Conservation (phyloP, 352 stramenopile species). For the Phytophthora multivora region DNA sequence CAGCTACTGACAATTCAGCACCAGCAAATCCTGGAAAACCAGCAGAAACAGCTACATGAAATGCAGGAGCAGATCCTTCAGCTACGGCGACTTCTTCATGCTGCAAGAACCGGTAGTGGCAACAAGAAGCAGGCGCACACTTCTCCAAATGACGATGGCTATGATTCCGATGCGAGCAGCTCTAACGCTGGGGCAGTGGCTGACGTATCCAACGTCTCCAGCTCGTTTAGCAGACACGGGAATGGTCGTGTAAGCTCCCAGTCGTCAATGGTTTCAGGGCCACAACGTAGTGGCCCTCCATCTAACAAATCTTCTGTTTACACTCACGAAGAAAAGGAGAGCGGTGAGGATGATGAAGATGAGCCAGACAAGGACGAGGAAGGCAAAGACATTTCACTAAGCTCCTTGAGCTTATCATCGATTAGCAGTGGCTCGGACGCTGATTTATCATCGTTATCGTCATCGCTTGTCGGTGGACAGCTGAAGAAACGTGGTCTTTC, state of each 20-base stretch:
- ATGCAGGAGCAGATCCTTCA: conserved; percentile 77
- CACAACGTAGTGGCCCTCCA: conserved; percentile 4
- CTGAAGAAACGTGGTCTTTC: conserved; percentile 10
- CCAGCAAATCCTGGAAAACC: conserved; percentile 79
- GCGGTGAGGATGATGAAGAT: conserved; percentile 9
- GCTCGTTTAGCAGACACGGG: conserved; percentile 22
- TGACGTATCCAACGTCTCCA: conserved; percentile 34
- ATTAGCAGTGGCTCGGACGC: conserved; percentile 56
- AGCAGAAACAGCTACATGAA: conserved; percentile 70
- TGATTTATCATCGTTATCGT: conserved; percentile 70
- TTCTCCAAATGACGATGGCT: conserved; percentile 12
- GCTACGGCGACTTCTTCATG: conserved; percentile 49
- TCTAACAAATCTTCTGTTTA: conserved; percentile 18
- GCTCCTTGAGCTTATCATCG: conserved; percentile 68
- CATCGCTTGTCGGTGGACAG: conserved; percentile 44
- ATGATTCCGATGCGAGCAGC: conserved; percentile 35
- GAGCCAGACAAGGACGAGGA: not conserved
- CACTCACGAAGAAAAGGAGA: conserved; percentile 5
- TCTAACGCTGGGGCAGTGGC: conserved; percentile 27
- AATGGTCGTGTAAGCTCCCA: conserved; percentile 23
- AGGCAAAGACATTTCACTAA: conserved; percentile 37
- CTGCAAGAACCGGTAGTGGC: conserved; percentile 18
- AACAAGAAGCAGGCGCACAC: conserved; percentile 22
- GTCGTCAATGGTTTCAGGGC: conserved; percentile 25
- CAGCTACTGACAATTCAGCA: conserved; percentile 74